Base-by-base conservation (phyloP, 192 early-diverging fungal genomes). In the Coemansia sp. region DNA sequence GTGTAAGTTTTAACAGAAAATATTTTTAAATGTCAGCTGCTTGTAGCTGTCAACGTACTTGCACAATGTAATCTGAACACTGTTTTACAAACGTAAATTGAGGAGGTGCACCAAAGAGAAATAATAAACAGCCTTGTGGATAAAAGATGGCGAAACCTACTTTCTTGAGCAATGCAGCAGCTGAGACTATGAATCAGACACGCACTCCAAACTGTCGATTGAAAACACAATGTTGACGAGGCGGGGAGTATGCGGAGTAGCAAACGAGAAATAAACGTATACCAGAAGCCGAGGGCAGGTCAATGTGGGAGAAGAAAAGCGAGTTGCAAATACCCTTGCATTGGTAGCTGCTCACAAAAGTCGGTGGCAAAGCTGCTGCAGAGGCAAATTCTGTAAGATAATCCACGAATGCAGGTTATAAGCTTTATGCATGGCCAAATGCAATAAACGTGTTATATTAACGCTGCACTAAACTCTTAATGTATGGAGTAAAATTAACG, bases 211-310 rank as follows among this genome's bases (percentile, higher is more conserved):
- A 38, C 36, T 36, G 49, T 20, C 23, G 48, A 37, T 14, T 59
- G 23, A 44, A 44, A 44, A 4, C 36, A 17, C 19, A n/a, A 4
- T 23, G 26, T 37, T 62, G 26, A 23, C 34, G 25, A 52, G 11
- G 60, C 49, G 60, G 60, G 60, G 60, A 37, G n/a, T 22, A 44
- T 59, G 38, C 55, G 55, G 55, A 57, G 55, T 57, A 57, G 15
- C 31, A 31, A 31, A 31, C 31, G 31, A 31, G 31, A 31, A 31
- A 15, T 21, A 55, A 55, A 55, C n/a, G 11, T 15, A 5, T 22
- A 28, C 28, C 14, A 55, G n/a, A 44, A 55, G 53, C n/a, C 23
- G 2, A 6, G 53, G 28, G n/a, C 23, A 22, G 15, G 28, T 57
- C 38, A 38, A 37, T 57, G 28, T 37, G 56, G 56, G 56, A 40